Percentiles rank a stretch among this genome's conserved stretches.
Conservation (phyloP, 306 rosid species). For the Senna siamea region DNA sequence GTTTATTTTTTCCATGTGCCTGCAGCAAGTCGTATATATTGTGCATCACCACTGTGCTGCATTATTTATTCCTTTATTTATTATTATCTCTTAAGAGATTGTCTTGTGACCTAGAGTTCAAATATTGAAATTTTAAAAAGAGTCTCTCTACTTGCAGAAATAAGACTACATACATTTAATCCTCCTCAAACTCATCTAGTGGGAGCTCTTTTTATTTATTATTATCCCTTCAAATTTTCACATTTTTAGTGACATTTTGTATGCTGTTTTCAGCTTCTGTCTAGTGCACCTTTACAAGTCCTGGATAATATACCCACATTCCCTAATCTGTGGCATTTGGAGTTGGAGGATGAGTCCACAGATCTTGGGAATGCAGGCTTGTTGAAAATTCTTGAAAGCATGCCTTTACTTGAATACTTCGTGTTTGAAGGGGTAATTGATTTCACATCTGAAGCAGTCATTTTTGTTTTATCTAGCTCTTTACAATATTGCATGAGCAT, state of each 20-base stretch:
- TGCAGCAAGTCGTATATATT: neutral
- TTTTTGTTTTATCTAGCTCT: neutral
- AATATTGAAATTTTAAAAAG: too few relatives aligned
- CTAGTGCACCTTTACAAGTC: neutral
- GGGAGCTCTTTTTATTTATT: too few relatives aligned
- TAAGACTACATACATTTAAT: too few relatives aligned
- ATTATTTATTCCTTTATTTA: too few relatives aligned
- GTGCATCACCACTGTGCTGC: neutral
- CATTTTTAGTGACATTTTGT: too few relatives aligned
- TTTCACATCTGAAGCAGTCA: conserved; percentile 10
- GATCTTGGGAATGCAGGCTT: neutral
- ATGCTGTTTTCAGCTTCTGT: neutral
- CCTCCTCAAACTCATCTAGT: too few relatives aligned
- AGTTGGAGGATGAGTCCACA: neutral
- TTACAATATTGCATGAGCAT: neutral
- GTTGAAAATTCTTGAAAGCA: conserved; percentile 19
- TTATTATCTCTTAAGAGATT: too few relatives aligned
- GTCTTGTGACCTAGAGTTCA: too few relatives aligned
- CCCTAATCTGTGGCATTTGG: neutral
- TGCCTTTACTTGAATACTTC: conserved; percentile 20
- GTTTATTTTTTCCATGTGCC: neutral
- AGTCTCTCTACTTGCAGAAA: too few relatives aligned
- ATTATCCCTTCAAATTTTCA: too few relatives aligned
- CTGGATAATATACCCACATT: neutral
- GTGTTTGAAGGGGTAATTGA: conserved; percentile 3